Evolutionary conservation across 2,329 filamentous ascomycete genomes (phyloP).

Genomic region (Cercospora sp.): DNA sequence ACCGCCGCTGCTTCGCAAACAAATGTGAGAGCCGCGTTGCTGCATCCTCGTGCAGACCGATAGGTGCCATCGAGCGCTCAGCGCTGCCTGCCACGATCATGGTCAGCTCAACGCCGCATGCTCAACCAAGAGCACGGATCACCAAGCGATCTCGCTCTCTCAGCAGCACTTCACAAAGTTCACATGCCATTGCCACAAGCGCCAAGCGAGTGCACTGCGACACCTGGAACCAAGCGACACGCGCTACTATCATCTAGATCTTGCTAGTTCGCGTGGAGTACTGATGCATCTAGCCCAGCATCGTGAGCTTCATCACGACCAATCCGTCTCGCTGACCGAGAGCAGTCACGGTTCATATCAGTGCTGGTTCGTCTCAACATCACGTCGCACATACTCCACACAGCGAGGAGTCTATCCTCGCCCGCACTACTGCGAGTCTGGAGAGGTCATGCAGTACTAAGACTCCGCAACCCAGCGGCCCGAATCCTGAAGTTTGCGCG

Average conservation of each 20-base stretch:
- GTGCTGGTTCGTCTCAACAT: not conserved
- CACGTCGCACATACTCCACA: not conserved
- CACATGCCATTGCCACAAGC: constrained; percentile 16
- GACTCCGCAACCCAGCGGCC: not conserved
- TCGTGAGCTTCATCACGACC: not conserved
- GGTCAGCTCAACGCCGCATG: not conserved
- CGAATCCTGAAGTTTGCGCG: not conserved
- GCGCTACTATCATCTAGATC: constrained; percentile 2
- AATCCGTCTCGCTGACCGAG: not conserved
- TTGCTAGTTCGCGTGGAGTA: not conserved
- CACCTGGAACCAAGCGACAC: constrained; percentile 7
- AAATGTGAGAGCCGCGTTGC: not conserved
- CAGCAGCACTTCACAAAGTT: not conserved
- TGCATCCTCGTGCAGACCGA: not conserved
- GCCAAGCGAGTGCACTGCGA: not conserved
- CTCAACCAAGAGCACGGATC: not conserved
- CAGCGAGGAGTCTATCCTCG: not conserved
- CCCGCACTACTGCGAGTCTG: constrained; percentile 12
- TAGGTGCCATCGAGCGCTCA: not conserved
- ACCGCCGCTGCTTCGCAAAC: not conserved
- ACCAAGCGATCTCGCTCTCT: not conserved
- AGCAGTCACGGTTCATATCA: not conserved
- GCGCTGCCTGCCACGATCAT: not conserved
- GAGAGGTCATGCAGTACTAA: not conserved
- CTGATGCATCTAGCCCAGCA: constrained; percentile 9